Conservation (phyloP, 495 filamentous ascomycete genomes). For the Oleoguttula mirabilis region DNA sequence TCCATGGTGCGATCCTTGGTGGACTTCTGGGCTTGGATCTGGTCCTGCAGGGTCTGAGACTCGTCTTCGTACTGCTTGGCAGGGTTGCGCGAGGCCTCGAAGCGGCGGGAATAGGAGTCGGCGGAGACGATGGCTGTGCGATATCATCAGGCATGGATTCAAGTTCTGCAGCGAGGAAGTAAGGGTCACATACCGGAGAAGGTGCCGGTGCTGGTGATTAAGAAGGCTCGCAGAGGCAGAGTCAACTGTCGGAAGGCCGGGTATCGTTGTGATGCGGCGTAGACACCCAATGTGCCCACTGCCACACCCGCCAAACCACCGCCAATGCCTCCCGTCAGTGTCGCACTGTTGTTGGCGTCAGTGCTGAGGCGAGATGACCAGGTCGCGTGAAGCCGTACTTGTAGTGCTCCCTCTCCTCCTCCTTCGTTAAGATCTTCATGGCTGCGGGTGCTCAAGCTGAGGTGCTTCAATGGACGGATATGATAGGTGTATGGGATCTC, state of each 20-base stretch:
- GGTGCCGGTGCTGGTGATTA: slow-evolving; percentile 69
- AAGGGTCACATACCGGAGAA: slow-evolving; percentile 58
- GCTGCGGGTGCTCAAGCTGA: too few species aligned
- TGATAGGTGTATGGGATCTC: too few species aligned
- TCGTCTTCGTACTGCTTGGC: slow-evolving; percentile 54
- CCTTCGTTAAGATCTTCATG: slow-evolving; percentile 92
- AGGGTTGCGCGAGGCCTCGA: slow-evolving; percentile 57
- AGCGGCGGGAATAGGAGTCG: slow-evolving; percentile 63
- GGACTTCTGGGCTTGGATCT: slow-evolving; percentile 41
- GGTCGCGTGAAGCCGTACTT: slow-evolving; percentile 30
- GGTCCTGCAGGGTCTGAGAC: slow-evolving; percentile 37
- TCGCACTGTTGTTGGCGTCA: slow-evolving; percentile 50
- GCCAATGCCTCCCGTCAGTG: slow-evolving; percentile 63
- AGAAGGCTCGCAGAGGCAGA: slow-evolving; percentile 78
- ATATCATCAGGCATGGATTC: not conserved
- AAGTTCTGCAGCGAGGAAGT: too few species aligned
- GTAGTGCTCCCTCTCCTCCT: slow-evolving; percentile 68
- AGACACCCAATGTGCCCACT: slow-evolving; percentile 50
- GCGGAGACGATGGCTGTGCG: slow-evolving; percentile 60
- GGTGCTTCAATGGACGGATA: too few species aligned
- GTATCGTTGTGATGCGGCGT: slow-evolving; percentile 49
- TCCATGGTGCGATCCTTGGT: slow-evolving; percentile 42
- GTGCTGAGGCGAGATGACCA: not conserved
- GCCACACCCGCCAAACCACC: slow-evolving; percentile 56
- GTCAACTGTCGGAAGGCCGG: slow-evolving; percentile 66